Percentiles rank a stretch among this genome's conserved stretches.
Conservation (phyloP, 768 basidiomycete genomes). For the Lactarius psammicola region DNA sequence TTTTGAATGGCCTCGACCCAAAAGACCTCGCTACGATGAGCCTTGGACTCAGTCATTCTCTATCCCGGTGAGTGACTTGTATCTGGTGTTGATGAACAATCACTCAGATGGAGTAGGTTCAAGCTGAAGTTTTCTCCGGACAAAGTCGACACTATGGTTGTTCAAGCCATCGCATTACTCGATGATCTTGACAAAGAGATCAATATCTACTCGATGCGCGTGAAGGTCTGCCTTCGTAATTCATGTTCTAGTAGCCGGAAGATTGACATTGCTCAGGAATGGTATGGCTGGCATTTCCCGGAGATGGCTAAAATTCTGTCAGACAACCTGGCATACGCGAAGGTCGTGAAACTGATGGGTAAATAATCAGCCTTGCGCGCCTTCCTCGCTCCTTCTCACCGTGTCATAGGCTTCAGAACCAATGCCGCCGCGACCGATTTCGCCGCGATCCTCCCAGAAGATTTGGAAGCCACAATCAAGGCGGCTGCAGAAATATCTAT, state of each 20-base stretch:
- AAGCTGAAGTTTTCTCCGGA: conserved; percentile 99
- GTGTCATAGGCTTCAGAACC: conserved; percentile 78
- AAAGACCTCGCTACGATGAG: conserved; percentile 97
- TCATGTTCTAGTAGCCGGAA: not conserved
- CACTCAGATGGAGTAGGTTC: conserved; percentile 53
- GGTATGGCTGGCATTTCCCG: conserved; percentile 99
- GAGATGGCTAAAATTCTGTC: conserved; percentile 98
- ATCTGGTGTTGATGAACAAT: not conserved
- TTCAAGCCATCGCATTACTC: conserved; percentile 95
- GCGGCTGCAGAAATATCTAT: conserved; percentile 97
- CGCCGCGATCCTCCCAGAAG: conserved; percentile 90
- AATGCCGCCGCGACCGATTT: conserved; percentile 87
- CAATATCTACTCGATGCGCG: conserved; percentile 99
- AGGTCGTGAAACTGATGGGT: conserved; percentile 91
- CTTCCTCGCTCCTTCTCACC: conserved; percentile 6
- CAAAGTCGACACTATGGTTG: conserved; percentile 99
- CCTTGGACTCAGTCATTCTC: conserved; percentile 92
- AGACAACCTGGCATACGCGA: conserved; percentile 97
- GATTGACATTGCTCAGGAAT: conserved; percentile 65
- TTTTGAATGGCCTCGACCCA: conserved; percentile 89
- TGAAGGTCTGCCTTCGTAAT: conserved; percentile 60
- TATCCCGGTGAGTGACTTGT: conserved; percentile 67
- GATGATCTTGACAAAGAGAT: conserved; percentile 99
- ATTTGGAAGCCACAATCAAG: conserved; percentile 92
- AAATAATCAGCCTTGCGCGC: conserved; percentile 29